These are phyloP conservation scores for Sugiyamaella sp. DNA, from an alignment of 1,139 yeast species.

Conservation along the genomic window DNA sequence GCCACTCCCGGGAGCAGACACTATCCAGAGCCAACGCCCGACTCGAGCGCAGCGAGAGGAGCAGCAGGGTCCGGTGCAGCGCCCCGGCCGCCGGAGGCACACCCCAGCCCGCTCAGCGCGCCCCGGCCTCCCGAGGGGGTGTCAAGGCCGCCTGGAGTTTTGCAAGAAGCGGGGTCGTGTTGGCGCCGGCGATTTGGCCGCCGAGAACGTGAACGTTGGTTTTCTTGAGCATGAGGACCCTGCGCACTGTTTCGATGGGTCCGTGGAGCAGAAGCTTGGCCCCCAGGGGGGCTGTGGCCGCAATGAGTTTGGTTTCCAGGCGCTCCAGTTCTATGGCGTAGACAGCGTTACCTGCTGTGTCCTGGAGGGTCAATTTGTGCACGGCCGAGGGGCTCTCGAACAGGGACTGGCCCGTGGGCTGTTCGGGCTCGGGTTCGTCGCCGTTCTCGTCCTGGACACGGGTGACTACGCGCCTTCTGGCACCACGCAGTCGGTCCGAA, in stretches of 20 bases:
- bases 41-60: conserved; percentile 7
- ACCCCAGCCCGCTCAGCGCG: background rate
- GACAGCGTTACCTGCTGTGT: conserved; percentile 29
- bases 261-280: conserved; percentile 17
- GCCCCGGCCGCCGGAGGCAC: conserved; percentile 4
- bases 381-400: conserved; percentile 16
- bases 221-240: conserved; percentile 30
- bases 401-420: background rate
- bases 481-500: conserved; percentile 17
- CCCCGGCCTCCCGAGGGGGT: background rate
- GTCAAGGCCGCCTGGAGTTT: background rate
- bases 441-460: conserved; percentile 7
- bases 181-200: conserved; percentile 19
- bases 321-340: conserved; percentile 35
- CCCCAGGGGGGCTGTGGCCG: conserved; percentile 23
- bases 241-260: conserved; percentile 25
- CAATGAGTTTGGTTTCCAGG: conserved; percentile 6
- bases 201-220: conserved; percentile 24
- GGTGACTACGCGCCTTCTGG: conserved; percentile 12
- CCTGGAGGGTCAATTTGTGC: conserved; percentile 34
- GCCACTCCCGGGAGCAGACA: background rate
- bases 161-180: conserved; percentile 4
- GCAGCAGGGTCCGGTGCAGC: background rate
- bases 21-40: too few species aligned
- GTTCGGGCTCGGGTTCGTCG: background rate